Evolutionary conservation across 768 basidiomycete species (phyloP).

Genomic region (Rhodotorula paludigena): DNA sequence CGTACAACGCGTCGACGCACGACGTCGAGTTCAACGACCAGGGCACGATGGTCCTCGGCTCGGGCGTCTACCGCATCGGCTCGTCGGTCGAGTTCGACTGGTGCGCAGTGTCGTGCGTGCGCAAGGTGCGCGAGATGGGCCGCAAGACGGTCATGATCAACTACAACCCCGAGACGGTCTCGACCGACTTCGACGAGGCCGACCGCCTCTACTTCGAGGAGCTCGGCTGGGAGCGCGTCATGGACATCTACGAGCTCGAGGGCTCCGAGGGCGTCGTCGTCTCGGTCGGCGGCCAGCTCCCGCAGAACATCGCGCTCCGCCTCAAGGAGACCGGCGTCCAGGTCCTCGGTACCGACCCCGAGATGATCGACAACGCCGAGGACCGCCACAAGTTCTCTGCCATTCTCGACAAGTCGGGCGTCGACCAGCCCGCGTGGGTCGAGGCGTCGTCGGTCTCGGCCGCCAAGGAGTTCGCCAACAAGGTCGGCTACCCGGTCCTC

Average conservation of each 20-base stretch:
- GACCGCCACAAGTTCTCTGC: conserved; percentile 99
- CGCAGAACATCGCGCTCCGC: conserved; percentile 95
- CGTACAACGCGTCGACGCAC: conserved; percentile 93
- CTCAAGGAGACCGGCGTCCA: conserved; percentile 85
- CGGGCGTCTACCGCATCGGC: conserved; percentile 96
- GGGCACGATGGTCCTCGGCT: conserved; percentile 98
- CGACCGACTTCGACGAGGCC: conserved; percentile 99
- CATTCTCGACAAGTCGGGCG: conserved; percentile 85
- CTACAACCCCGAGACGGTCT: conserved; percentile 99
- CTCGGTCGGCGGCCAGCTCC: conserved; percentile 94
- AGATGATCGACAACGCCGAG: conserved; percentile 91
- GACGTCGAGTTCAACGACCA: conserved; percentile 93
- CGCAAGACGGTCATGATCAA: conserved; percentile 98
- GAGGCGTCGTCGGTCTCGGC: conserved; percentile 83
- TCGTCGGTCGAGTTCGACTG: conserved; percentile 99
- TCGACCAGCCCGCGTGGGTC: conserved; percentile 95
- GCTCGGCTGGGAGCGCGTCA: conserved; percentile 92
- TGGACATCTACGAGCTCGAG: conserved; percentile 99
- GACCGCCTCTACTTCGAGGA: conserved; percentile 98
- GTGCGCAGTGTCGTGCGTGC: conserved; percentile 98
- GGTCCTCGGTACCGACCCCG: conserved; percentile 92
- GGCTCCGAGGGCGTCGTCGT: conserved; percentile 88
- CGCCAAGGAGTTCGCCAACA: conserved; percentile 82
- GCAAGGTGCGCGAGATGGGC: conserved; percentile 85
- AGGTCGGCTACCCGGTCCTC: conserved; percentile 90